A percentile compares a stretch with the other conserved stretches of the same genome.
Evolutionary conservation across 2,329 filamentous ascomycete genomes (phyloP).

Genomic region (Calcarisporium arbuscula): DNA sequence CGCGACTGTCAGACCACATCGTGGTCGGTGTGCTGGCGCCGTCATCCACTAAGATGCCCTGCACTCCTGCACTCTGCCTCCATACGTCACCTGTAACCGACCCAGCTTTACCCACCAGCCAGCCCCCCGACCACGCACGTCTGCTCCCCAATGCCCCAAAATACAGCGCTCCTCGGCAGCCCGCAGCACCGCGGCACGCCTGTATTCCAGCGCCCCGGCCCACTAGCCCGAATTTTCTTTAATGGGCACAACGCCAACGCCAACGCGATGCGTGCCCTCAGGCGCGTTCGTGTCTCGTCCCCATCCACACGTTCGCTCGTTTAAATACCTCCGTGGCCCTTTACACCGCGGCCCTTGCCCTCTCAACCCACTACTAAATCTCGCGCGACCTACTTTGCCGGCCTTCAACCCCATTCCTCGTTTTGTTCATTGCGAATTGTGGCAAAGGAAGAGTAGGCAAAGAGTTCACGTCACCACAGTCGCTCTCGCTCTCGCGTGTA

Average conservation of each 20-base stretch:
- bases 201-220: not conserved
- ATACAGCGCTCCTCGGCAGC: too few species aligned
- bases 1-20: too few species aligned
- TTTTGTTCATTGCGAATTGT: not conserved
- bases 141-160: too few species aligned
- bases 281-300: conserved; percentile 12
- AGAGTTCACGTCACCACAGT: too few species aligned
- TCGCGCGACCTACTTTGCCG: conserved; percentile 7
- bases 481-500: too few species aligned
- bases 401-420: conserved; percentile 1
- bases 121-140: too few species aligned
- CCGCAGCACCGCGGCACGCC: too few species aligned
- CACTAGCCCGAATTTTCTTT: not conserved
- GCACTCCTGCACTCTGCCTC: not conserved
- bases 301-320: conserved; percentile 5
- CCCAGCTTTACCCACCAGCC: too few species aligned
- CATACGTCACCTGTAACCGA: not conserved
- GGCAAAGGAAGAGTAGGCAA: not conserved
- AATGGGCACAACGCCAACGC: conserved; percentile 10
- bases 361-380: conserved; percentile 9
- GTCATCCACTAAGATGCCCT: not conserved
- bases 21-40: not conserved
- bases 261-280: conserved; percentile 11
- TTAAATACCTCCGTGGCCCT: conserved; percentile 14
- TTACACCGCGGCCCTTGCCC: conserved; percentile 3